Conservation (phyloP, 1,284 basidiomycete species). For the Coniferiporia weirii region DNA sequence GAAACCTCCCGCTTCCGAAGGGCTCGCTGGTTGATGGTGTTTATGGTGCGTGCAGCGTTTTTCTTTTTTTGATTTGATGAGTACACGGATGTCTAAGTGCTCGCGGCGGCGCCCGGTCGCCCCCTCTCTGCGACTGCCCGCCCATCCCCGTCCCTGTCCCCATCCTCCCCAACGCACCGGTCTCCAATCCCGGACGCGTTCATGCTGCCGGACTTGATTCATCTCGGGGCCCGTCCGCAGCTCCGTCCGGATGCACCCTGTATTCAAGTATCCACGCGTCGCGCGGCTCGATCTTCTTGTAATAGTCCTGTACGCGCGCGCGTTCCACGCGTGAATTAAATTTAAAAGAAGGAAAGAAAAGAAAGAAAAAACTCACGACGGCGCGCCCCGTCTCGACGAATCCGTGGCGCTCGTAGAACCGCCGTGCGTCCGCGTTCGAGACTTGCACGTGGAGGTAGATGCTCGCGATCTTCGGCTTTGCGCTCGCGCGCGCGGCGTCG, state of each 20-base stretch:
- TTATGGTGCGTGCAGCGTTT: too few relatives aligned
- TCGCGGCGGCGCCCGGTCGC: too few relatives aligned
- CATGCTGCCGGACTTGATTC: too few relatives aligned
- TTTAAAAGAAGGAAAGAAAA: too few relatives aligned
- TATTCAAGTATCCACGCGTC: constrained; percentile 78
- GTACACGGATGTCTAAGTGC: too few relatives aligned
- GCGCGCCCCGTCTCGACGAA: constrained; percentile 51
- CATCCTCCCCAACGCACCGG: too few relatives aligned
- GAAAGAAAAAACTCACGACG: not conserved
- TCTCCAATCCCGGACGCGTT: too few relatives aligned
- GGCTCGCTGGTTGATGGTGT: not conserved
- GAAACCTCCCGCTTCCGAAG: constrained; percentile 7
- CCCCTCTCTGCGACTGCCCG: too few relatives aligned
- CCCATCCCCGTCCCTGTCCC: too few relatives aligned
- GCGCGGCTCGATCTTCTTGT: constrained; percentile 74
- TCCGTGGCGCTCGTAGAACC: constrained; percentile 74
- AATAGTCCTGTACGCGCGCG: constrained; percentile 52
- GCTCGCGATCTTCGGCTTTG: constrained; percentile 55
- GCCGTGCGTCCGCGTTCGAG: constrained; percentile 65
- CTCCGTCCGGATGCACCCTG: constrained; percentile 26
- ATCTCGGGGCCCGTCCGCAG: not conserved
- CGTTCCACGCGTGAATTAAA: too few relatives aligned
- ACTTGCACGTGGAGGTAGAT: constrained; percentile 78
- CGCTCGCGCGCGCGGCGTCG: constrained; percentile 49
- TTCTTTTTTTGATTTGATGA: too few relatives aligned